Conservation (phyloP, 768 basidiomycete genomes). For the Rhizopogon sp. region DNA sequence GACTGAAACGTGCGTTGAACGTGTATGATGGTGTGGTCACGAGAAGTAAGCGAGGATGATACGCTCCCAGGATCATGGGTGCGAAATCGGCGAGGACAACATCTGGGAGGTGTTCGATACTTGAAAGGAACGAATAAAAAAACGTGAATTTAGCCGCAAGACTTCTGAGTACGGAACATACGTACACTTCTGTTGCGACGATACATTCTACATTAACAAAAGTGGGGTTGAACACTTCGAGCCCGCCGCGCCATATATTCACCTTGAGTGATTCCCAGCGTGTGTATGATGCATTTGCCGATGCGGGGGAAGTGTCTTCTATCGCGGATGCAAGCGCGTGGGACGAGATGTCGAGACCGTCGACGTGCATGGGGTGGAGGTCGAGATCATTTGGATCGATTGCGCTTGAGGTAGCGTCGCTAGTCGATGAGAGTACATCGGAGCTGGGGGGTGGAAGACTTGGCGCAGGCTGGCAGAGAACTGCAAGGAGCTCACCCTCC, state of each 20-base stretch:
- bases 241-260: conserved; percentile 70
- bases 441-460: conserved; percentile 47
- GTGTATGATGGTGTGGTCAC: conserved; percentile 84
- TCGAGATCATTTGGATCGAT: conserved; percentile 22
- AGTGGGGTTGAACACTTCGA: conserved; percentile 61
- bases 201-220: conserved; percentile 69
- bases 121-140: conserved; percentile 20
- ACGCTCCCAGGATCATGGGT: conserved; percentile 69
- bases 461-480: conserved; percentile 71
- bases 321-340: conserved; percentile 52
- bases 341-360: conserved; percentile 63
- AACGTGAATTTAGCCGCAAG: not conserved
- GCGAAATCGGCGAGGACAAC: conserved; percentile 57
- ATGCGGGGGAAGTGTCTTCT: conserved; percentile 39
- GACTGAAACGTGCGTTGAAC: conserved; percentile 72
- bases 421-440: conserved; percentile 12
- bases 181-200: conserved; percentile 79
- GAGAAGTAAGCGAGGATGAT: conserved; percentile 68
- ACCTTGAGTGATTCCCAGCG: conserved; percentile 70
- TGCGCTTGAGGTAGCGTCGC: conserved; percentile 35
- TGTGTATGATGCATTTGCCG: conserved; percentile 24
- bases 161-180: not conserved
- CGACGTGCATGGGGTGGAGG: conserved; percentile 51
- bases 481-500: conserved; percentile 65
- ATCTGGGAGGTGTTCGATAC: conserved; percentile 75